A percentile compares a stretch with the other conserved stretches of the same genome.
Evolutionary conservation across 83 land plant species (phyloP).

Genomic region (Thuja plicata): DNA sequence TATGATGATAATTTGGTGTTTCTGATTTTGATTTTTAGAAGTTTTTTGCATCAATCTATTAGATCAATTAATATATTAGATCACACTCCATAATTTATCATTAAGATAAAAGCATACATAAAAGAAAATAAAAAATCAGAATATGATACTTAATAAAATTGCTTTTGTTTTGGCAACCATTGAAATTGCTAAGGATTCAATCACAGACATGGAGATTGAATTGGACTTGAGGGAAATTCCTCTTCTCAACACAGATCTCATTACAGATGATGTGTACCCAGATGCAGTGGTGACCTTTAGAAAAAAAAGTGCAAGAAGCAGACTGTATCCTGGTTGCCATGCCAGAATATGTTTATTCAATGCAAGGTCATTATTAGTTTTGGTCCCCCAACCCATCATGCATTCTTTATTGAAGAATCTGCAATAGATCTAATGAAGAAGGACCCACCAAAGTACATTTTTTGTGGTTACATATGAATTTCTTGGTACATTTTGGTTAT

Average conservation of each 20-base stretch:
- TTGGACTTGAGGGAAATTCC: slow-evolving; percentile 50
- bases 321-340: slow-evolving; percentile 73
- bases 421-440: neutral
- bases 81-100: too few species aligned
- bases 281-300: slow-evolving; percentile 70
- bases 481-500: neutral
- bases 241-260: slow-evolving; percentile 77
- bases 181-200: slow-evolving; percentile 43
- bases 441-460: neutral
- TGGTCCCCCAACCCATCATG: neutral
- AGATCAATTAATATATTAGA: too few species aligned
- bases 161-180: slow-evolving; percentile 39
- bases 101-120: too few species aligned
- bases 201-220: slow-evolving; percentile 66
- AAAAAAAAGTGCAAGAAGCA: slow-evolving; percentile 49
- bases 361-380: slow-evolving; percentile 39
- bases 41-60: too few species aligned
- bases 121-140: neutral
- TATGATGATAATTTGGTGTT: too few species aligned
- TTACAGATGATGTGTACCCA: slow-evolving; percentile 48
- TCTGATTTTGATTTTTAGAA: too few species aligned
- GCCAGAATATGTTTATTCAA: slow-evolving; percentile 83
- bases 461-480: too few species aligned
- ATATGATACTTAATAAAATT: too few species aligned
- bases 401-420: too few species aligned